Evolutionary conservation across 225 moss, liverwort and hornwort species (phyloP), one percentile per base, ranked within the genome.

Genomic region (Bryoerythrophyllum caledonicum): DNA sequence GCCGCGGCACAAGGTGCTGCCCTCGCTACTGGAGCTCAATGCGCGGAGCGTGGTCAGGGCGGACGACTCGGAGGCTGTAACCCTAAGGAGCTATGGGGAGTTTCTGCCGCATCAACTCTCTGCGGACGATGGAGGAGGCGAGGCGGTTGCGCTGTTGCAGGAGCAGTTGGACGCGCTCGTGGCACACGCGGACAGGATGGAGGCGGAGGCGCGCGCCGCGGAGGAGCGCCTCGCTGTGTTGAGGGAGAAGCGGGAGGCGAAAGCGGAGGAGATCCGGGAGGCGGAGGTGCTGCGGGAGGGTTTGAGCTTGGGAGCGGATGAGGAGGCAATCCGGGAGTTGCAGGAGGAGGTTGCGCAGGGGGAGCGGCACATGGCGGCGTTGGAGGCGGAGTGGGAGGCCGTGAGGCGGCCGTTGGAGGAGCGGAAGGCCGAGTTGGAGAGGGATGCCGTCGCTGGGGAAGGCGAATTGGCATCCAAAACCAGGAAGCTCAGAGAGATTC

Each of bases 11-110:
- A 82, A 70, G 76, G 77, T 99, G 46, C 65, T 93, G 40, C 93
- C 99, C 49, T 91, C 93, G 24, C 72, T 99, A 70, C 82, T 92
- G 60, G 95, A 93, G 82, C 86, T 95, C n/a, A 99, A 93, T 67
- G 83, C 71, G 17, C 84, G 74, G 72, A 90, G 72, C 75, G 82
- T 74, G 30, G 81, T 88, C 59, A 78, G 75, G 72, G 32, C 73
- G 71, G 63, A 76, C 62, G 63, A 76, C 62, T 24, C 60, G 5
- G 32, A 71, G 38, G 37, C 30, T 40, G 82, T 74, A 70, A 84
- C 86, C 58, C 79, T 96, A 71, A 87, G 81, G 34, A 91, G 81
- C 52, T 58, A 82, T 74, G 96, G 96, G 48, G 85, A 88, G 25
- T 82, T 96, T 85, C 41, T 86, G 21, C 78, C 69, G 16, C 66